Percentiles rank a stretch among this genome's conserved stretches.
Evolutionary conservation across 192 early-diverging fungal genomes (phyloP).

Genomic region (Umbelopsis sp.): DNA sequence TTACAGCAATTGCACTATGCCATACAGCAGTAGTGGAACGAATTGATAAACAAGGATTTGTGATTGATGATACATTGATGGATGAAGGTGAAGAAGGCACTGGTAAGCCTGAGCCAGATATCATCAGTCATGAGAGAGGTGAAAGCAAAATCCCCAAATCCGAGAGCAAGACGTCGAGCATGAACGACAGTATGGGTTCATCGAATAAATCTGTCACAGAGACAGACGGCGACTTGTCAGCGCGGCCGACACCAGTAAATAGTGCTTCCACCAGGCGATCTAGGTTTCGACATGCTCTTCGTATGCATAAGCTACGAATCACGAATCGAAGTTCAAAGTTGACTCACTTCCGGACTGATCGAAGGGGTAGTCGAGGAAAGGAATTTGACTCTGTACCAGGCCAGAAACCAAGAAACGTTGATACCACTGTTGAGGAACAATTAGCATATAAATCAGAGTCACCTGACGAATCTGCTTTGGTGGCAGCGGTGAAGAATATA

Average conservation of each 20-base stretch:
- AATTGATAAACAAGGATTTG: constrained; percentile 49
- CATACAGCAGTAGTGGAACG: constrained; percentile 92
- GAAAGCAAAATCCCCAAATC: neutral
- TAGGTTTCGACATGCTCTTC: neutral
- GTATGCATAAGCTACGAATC: neutral
- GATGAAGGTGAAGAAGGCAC: constrained; percentile 38
- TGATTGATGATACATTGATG: constrained; percentile 30
- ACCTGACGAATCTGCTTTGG: constrained; percentile 84
- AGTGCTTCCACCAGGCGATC: neutral
- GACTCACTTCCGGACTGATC: neutral
- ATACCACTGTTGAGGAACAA: constrained; percentile 36
- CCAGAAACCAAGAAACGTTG: constrained; percentile 23
- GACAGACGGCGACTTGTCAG: neutral
- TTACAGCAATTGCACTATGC: constrained; percentile 86
- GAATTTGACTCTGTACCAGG: constrained; percentile 12
- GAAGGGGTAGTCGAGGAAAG: constrained; percentile 10
- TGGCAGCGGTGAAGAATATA: constrained; percentile 75
- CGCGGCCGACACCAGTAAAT: neutral
- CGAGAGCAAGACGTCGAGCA: neutral
- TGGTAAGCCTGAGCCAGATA: constrained; percentile 17
- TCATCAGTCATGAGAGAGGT: neutral
- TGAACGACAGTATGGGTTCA: neutral
- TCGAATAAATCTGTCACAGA: neutral
- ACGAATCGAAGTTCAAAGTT: neutral
- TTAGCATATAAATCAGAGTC: constrained; percentile 72